A percentile compares a stretch with the other conserved stretches of the same genome.
phyloP scores from a whole-genome alignment of 768 basidiomycete genomes.

The Calvatia gigantea region DNA sequence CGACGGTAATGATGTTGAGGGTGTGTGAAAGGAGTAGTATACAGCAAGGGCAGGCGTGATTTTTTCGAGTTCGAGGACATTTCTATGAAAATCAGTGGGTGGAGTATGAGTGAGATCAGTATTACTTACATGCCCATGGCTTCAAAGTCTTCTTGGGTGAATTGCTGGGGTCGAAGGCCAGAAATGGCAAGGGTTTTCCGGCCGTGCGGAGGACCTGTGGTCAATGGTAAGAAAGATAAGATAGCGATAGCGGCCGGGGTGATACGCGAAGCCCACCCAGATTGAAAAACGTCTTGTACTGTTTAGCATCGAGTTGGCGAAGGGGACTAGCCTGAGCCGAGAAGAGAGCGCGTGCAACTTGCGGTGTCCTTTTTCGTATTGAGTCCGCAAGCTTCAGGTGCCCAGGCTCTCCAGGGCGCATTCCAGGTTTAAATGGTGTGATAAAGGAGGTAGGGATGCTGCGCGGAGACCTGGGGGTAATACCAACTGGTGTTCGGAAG shows the following conservation, averaged over 20 bases:
- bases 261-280: slow-evolving; percentile 33
- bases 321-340: not conserved
- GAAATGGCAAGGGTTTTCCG: slow-evolving; percentile 46
- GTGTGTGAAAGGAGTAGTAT: slow-evolving; percentile 57
- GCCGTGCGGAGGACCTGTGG: slow-evolving; percentile 18
- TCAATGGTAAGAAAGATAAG: not conserved
- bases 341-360: not conserved
- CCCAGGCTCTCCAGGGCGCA: slow-evolving; percentile 42
- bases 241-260: no score
- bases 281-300: slow-evolving; percentile 35
- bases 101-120: not conserved
- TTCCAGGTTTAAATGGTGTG: slow-evolving; percentile 60
- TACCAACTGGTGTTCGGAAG: not conserved
- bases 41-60: slow-evolving; percentile 53
- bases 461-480: not conserved
- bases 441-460: slow-evolving; percentile 41
- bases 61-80: slow-evolving; percentile 45
- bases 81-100: slow-evolving; percentile 30
- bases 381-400: slow-evolving; percentile 24
- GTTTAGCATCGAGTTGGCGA: slow-evolving; percentile 11
- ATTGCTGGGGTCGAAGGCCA: slow-evolving; percentile 47
- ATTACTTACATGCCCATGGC: slow-evolving; percentile 48
- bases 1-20: slow-evolving; percentile 24
- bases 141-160: slow-evolving; percentile 40
- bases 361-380: slow-evolving; percentile 12